Percentiles rank a stretch among this genome's conserved stretches.
Conservation (phyloP, 768 basidiomycete genomes). For the Suillus paluster region DNA sequence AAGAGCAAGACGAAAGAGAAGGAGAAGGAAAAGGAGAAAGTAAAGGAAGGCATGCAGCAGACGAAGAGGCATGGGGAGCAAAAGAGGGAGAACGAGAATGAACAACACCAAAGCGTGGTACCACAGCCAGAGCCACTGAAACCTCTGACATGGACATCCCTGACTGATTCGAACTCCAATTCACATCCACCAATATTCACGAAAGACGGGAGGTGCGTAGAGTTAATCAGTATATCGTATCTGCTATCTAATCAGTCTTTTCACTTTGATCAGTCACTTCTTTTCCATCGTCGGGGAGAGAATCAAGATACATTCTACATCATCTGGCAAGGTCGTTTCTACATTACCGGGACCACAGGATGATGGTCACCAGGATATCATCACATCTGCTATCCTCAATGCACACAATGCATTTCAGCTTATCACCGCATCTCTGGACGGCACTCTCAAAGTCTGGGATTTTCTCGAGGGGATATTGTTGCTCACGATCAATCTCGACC, state of each 20-base stretch:
- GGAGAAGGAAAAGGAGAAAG: conserved; percentile 44
- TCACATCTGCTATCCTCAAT: conserved; percentile 78
- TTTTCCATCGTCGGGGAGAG: conserved; percentile 83
- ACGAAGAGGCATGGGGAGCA: conserved; percentile 18
- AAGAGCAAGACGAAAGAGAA: conserved; percentile 56
- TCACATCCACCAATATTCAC: conserved; percentile 80
- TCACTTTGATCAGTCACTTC: conserved; percentile 67
- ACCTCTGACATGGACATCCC: conserved; percentile 68
- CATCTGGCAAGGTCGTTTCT: conserved; percentile 79
- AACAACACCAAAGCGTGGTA: conserved; percentile 24
- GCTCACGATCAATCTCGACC: conserved; percentile 69
- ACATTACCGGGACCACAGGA: conserved; percentile 66
- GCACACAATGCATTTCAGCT: conserved; percentile 91
- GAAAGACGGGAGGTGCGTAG: conserved; percentile 79
- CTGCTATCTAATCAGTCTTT: conserved; percentile 13
- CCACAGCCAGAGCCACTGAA: conserved; percentile 16
- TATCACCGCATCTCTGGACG: conserved; percentile 83
- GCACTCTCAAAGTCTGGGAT: conserved; percentile 91
- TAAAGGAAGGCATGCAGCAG: conserved; percentile 17
- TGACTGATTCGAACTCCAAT: conserved; percentile 71
- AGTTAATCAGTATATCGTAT: conserved; percentile 10
- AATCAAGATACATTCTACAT: conserved; percentile 84
- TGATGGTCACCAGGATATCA: conserved; percentile 47
- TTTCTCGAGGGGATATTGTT: conserved; percentile 84
- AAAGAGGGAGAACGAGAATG: conserved; percentile 8